Evolutionary conservation across 805 yeast genomes (phyloP), one percentile per base, ranked within the genome.

Genomic region (Kodamaea nitidulidarum): DNA sequence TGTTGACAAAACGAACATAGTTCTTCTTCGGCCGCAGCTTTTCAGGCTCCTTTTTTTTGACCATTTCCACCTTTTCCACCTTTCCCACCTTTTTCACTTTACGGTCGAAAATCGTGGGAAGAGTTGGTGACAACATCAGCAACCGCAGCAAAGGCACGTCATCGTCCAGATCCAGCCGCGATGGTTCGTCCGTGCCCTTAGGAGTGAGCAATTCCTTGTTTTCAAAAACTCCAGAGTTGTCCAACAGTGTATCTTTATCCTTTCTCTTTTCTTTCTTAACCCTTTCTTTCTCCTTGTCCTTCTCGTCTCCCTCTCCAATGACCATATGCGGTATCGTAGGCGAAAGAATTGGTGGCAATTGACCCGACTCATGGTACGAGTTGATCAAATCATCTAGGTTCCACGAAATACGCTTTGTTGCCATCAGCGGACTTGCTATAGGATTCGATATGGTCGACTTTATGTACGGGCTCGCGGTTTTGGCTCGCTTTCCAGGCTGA

Each of bases 331-430:
- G 73, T 4, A 68, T 44, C 1, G 67, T 60, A 1, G 73, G 73
- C 5, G 71, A 65, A 17, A 68, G 51, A 5, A 59, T 60, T 1
- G 66, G 61, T 4, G 73, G 73, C 31, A 68, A 54, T 2, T 36
- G 21, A 2, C 67, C 67, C 5, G 49, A 45, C 4, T 63, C 61
- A 10, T 56, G 52, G 46, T 65, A 68, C 18, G 61, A 51, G 24
- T 49, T 16, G 21, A 67, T 40, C 56, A 68, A 52, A 15, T 67
- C 72, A 34, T 68, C 71, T 35, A 68, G 44, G 42, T 65, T 65
- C 73, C 73, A 65, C 5, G 55, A 35, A 6, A 47, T 12, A 16
- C 29, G 24, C 33, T 33, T 24, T n/a, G 18, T 30, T 24, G 25
- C 6, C 5, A 20, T 20, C 26, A 28, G 31, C 18, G 31, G 16